phyloP scores from a whole-genome alignment of 768 basidiomycete species.

The Steccherinum ochraceum region DNA sequence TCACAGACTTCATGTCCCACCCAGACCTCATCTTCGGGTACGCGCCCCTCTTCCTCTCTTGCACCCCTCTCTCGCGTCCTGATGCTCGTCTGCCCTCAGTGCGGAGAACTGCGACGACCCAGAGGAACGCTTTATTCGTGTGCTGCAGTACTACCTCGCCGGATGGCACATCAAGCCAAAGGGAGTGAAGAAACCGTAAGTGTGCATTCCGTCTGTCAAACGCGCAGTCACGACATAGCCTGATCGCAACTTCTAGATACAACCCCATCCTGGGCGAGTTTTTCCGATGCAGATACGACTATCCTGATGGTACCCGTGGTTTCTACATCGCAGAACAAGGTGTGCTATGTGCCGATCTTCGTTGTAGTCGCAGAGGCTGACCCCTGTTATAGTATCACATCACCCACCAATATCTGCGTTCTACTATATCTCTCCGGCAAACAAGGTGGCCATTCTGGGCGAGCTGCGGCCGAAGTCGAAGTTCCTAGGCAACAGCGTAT shows the following conservation, averaged over 20 bases:
- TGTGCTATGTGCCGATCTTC: conserved; percentile 14
- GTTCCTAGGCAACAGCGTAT: conserved; percentile 95
- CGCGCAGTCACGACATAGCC: not conserved
- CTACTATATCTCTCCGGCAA: conserved; percentile 89
- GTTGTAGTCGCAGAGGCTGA: not conserved
- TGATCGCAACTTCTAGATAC: conserved; percentile 75
- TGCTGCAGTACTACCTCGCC: conserved; percentile 92
- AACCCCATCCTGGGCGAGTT: conserved; percentile 97
- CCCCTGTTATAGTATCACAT: conserved; percentile 67
- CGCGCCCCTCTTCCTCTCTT: conserved; percentile 26
- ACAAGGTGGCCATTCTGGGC: conserved; percentile 81
- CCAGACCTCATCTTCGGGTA: conserved; percentile 95
- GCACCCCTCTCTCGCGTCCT: not conserved
- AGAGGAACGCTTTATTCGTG: conserved; percentile 86
- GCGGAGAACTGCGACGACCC: conserved; percentile 75
- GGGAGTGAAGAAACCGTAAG: conserved; percentile 98
- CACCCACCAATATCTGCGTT: conserved; percentile 95
- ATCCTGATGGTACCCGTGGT: conserved; percentile 84
- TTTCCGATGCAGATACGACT: conserved; percentile 94
- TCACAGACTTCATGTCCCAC: conserved; percentile 99
- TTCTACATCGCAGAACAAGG: conserved; percentile 98
- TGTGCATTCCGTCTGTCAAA: conserved; percentile 10
- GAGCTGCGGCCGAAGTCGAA: conserved; percentile 94
- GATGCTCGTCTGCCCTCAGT: conserved; percentile 31
- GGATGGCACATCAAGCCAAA: conserved; percentile 99